Evolutionary conservation across 371 early-diverging fungal species (phyloP), one percentile per base, ranked within the genome.

Genomic region (Syncephalastrum contaminatum): DNA sequence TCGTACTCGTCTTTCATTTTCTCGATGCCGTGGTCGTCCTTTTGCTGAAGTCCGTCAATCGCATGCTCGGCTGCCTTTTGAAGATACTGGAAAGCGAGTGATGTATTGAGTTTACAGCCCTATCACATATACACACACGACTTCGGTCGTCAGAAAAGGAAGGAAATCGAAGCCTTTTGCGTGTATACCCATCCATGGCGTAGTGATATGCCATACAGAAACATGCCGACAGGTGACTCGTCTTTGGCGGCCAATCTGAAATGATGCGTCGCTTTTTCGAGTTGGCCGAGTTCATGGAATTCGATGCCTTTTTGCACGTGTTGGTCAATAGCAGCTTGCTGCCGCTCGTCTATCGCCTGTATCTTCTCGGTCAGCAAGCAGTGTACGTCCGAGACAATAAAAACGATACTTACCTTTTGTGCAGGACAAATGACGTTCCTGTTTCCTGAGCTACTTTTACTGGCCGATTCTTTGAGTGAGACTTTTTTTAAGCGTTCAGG

Each of bases 61-160:
- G 90, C 88, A 14, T 77, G 78, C 49, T 91, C 89, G 24, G 89
- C 91, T 2, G 91, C 88, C 45, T 83, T 82, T 63, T 92, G 90
- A 46, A 92, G 69, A 53, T 83, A 90, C 52, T 84, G 76, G 60
- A 90, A 84, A 0, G 89, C 88, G 49, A 79, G 56, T 19, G 72
- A 64, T 42, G 82, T 84, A 66, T 87, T 87, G 4, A 75, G 66
- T 54, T 84, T 77, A 67, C 88, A 87, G 2, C 90, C 90, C 88
- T 80, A 66, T n/a, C 25, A 36, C 36, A 21, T 45, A 16, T 16
- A 52, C 24, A 27, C 21, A 51, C 39, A 27, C n/a, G 16, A 15
- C 49, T 27, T 21, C 5, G 20, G 14, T 13, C 13, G 10, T 15
- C 14, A 27, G 27, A 22, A 24, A 16, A 42, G 20, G 22, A 8